Evolutionary conservation across 345 rosid genomes (phyloP).

Genomic region (Acer saccharum): DNA sequence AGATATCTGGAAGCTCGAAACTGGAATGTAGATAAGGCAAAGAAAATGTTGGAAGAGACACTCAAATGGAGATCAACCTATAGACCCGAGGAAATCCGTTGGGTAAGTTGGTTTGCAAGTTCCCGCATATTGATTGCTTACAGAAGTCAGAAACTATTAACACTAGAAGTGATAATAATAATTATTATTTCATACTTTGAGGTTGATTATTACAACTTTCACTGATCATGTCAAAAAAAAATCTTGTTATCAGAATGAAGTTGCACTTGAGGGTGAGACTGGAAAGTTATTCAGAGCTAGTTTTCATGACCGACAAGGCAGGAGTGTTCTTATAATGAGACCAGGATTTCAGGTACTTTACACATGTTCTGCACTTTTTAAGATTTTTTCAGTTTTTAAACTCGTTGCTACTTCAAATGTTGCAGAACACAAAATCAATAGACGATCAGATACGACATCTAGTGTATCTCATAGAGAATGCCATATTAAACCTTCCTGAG

Average conservation of each 20-base stretch:
- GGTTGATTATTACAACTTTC: slow-evolving; percentile 4
- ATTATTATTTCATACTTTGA: not conserved
- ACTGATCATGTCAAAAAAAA: slow-evolving; percentile 5
- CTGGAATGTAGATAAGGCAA: slow-evolving; percentile 78
- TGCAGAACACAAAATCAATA: slow-evolving; percentile 76
- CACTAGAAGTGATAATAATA: not conserved
- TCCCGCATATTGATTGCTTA: slow-evolving; percentile 1
- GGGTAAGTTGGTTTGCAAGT: slow-evolving; percentile 52
- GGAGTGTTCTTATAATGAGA: slow-evolving; percentile 83
- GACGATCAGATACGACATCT: slow-evolving; percentile 78
- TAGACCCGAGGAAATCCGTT: slow-evolving; percentile 83
- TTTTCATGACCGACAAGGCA: slow-evolving; percentile 82
- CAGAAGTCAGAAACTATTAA: not conserved
- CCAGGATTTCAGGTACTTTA: slow-evolving; percentile 80
- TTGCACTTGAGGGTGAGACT: slow-evolving; percentile 87
- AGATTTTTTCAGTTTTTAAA: slow-evolving; percentile 12
- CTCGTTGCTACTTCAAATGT: slow-evolving; percentile 4
- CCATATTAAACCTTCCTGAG: slow-evolving; percentile 84
- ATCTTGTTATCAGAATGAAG: slow-evolving; percentile 52
- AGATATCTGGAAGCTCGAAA: slow-evolving; percentile 88
- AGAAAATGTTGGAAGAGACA: slow-evolving; percentile 82
- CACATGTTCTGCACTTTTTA: not conserved
- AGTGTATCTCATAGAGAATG: slow-evolving; percentile 91
- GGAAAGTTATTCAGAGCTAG: slow-evolving; percentile 86
- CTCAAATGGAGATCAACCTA: slow-evolving; percentile 78